phyloP scores from a whole-genome alignment of 768 basidiomycete species.

The Rubroboletus satanas region DNA sequence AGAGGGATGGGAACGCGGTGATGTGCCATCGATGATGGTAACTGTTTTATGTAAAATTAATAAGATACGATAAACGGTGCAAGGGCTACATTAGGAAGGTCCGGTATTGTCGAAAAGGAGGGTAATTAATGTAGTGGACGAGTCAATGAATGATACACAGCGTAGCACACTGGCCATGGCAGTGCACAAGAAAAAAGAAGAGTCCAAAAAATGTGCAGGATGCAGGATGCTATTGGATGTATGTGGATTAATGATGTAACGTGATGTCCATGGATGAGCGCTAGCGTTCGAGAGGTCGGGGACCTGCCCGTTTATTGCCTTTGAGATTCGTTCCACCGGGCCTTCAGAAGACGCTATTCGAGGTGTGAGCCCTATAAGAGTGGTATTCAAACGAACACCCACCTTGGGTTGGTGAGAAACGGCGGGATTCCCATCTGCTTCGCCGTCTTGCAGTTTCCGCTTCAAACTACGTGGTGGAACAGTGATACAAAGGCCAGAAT shows the following conservation, averaged over 20 bases:
- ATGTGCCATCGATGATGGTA: background rate
- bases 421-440: background rate
- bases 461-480: slow-evolving; percentile 20
- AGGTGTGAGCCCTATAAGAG: background rate
- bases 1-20: background rate
- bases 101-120: slow-evolving; percentile 1
- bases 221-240: background rate
- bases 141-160: slow-evolving; percentile 3
- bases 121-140: background rate
- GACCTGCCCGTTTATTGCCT: background rate
- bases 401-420: slow-evolving; percentile 20
- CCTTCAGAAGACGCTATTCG: slow-evolving; percentile 16
- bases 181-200: background rate
- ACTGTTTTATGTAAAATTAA: background rate
- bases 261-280: background rate
- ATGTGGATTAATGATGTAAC: slow-evolving; percentile 8
- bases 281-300: background rate
- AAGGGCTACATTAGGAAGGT: slow-evolving; percentile 10
- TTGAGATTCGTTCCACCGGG: slow-evolving; percentile 14
- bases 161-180: background rate
- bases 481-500: slow-evolving; percentile 25
- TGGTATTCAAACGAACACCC: background rate
- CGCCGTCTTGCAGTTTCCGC: slow-evolving; percentile 23
- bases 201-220: background rate
- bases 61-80: slow-evolving; percentile 1